Conservation (phyloP, 768 basidiomycete species). For the Tremella yokohamensis region DNA sequence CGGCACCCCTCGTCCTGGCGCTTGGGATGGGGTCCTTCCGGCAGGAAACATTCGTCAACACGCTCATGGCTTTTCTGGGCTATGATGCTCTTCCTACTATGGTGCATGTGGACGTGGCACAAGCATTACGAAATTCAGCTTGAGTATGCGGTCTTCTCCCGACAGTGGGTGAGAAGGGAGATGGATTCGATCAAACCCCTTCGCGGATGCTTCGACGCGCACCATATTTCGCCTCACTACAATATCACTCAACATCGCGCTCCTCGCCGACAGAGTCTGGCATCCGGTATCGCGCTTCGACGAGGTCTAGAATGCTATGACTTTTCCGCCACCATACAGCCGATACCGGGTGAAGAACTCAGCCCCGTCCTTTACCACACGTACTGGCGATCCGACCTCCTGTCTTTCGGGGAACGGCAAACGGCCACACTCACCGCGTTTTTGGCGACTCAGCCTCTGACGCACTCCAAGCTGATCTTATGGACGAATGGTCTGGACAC, state of each 20-base stretch:
- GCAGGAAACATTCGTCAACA: neutral
- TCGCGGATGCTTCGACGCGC: conserved; percentile 38
- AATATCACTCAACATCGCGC: conserved; percentile 50
- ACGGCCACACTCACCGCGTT: conserved; percentile 89
- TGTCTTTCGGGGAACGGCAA: conserved; percentile 73
- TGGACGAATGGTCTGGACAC: conserved; percentile 78
- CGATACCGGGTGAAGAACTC: conserved; percentile 28
- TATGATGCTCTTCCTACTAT: conserved; percentile 11
- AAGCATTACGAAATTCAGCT: conserved; percentile 66
- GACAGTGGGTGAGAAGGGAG: conserved; percentile 69
- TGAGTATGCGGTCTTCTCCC: conserved; percentile 73
- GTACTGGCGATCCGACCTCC: conserved; percentile 90
- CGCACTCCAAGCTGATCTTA: conserved; percentile 65
- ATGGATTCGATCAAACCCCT: conserved; percentile 65
- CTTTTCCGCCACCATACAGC: conserved; percentile 76
- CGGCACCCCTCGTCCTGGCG: neutral
- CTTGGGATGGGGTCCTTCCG: neutral
- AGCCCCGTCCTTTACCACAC: conserved; percentile 70
- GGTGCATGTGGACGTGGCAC: conserved; percentile 53
- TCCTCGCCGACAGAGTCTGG: conserved; percentile 65
- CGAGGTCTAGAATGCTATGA: conserved; percentile 87
- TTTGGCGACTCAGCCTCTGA: conserved; percentile 80
- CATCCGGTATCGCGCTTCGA: conserved; percentile 73
- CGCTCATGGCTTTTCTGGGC: conserved; percentile 8
- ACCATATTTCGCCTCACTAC: conserved; percentile 41